These are phyloP conservation scores for Trypanosoma vivax DNA, from an alignment of 208 protist genomes.

Conservation along the genomic window DNA sequence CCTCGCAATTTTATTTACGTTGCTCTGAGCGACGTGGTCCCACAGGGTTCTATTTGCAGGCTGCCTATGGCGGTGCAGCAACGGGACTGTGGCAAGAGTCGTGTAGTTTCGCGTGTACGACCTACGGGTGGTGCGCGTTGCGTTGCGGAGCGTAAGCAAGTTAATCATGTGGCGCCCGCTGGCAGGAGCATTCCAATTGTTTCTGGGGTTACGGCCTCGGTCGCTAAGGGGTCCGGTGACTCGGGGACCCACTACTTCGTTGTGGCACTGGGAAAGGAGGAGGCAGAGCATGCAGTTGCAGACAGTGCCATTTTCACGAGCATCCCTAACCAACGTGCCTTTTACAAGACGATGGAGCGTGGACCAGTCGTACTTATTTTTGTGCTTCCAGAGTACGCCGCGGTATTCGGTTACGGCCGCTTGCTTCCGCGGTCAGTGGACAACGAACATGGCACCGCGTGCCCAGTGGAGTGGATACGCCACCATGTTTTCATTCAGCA, in stretches of 20 bases:
- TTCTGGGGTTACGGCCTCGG: background rate
- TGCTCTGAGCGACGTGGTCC: slow-evolving; percentile 51
- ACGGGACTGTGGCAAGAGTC: background rate
- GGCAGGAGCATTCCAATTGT: background rate
- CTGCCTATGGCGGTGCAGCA: too few relatives aligned
- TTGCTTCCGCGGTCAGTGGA: slow-evolving; percentile 22
- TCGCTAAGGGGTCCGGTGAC: slow-evolving; percentile 7
- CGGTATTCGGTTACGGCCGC: slow-evolving; percentile 53
- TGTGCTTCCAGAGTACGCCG: slow-evolving; percentile 27
- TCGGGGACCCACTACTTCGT: slow-evolving; percentile 26
- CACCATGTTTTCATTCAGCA: slow-evolving; percentile 46
- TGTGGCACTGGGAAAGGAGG: slow-evolving; percentile 33
- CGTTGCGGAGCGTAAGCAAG: too few relatives aligned
- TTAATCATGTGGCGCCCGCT: too few relatives aligned
- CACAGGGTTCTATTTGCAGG: slow-evolving; percentile 21
- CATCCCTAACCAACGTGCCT: slow-evolving; percentile 24
- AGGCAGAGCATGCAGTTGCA: slow-evolving; percentile 39
- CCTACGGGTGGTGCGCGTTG: too few relatives aligned
- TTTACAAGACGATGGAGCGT: slow-evolving; percentile 32
- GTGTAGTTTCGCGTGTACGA: too few relatives aligned
- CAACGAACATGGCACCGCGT: slow-evolving; percentile 11
- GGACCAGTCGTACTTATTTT: slow-evolving; percentile 39
- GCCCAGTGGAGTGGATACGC: slow-evolving; percentile 53
- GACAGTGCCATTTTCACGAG: slow-evolving; percentile 41
- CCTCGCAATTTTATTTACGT: slow-evolving; percentile 53